A percentile compares a stretch with the other conserved stretches of the same genome.
phyloP scores from a whole-genome alignment of 441 rosid species.

The Geranium incanum region DNA sequence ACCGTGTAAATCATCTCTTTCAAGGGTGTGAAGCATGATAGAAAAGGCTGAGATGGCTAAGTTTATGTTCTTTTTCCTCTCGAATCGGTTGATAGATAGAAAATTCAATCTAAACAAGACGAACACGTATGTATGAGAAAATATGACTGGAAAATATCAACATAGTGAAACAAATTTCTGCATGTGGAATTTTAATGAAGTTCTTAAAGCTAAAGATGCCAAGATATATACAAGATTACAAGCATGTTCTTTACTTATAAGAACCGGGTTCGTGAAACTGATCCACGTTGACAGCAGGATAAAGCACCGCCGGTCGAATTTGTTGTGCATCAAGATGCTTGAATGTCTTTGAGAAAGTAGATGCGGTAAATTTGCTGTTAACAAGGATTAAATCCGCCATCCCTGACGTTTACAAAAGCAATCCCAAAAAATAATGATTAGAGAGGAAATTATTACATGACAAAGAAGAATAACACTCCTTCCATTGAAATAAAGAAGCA shows the following conservation, averaged over 20 bases:
- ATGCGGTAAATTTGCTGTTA: conserved; percentile 79
- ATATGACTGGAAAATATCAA: not conserved
- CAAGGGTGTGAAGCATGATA: conserved; percentile 37
- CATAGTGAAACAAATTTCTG: not conserved
- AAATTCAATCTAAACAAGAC: conserved; percentile 54
- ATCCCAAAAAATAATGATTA: conserved; percentile 3
- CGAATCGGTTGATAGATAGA: conserved; percentile 74
- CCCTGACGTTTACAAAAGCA: conserved; percentile 36
- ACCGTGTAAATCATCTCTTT: conserved; percentile 26
- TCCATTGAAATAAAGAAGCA: not conserved
- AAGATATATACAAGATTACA: conserved; percentile 24
- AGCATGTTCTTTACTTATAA: conserved; percentile 43
- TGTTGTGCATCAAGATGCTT: conserved; percentile 60
- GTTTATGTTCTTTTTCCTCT: conserved; percentile 73
- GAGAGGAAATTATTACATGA: conserved; percentile 8
- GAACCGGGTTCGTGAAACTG: conserved; percentile 56
- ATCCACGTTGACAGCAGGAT: conserved; percentile 76
- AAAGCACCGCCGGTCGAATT: conserved; percentile 66
- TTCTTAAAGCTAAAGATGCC: conserved; percentile 19
- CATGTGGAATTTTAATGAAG: conserved; percentile 8
- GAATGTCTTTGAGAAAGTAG: conserved; percentile 77
- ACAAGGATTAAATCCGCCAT: conserved; percentile 86
- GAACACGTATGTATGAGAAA: conserved; percentile 9
- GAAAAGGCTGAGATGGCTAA: conserved; percentile 77
- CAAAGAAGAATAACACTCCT: not conserved